phyloP scores from a whole-genome alignment of 495 filamentous ascomycete species.

The Pyrenula massariospora region DNA sequence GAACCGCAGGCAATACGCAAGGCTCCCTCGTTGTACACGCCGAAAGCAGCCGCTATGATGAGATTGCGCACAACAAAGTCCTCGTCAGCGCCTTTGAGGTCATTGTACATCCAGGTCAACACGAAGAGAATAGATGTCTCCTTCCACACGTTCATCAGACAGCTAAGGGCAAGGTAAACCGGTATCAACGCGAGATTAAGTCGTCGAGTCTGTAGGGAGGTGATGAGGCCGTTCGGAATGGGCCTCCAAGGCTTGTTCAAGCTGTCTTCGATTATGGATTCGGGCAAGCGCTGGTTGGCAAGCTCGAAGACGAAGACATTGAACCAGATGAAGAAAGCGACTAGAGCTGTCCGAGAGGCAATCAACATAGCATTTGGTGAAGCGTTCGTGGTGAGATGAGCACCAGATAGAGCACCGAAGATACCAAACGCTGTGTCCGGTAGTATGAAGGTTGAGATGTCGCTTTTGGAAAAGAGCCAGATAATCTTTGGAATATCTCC shows the following conservation, averaged over 20 bases:
- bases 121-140: constrained; percentile 22
- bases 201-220: constrained; percentile 18
- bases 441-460: constrained; percentile 26
- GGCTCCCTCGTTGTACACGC: constrained; percentile 20
- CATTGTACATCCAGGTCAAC: constrained; percentile 42
- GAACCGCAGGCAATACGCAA: constrained; percentile 7
- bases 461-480: constrained; percentile 25
- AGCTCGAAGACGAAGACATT: constrained; percentile 31
- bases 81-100: constrained; percentile 34
- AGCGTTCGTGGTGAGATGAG: constrained; percentile 9
- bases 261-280: constrained; percentile 35
- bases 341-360: too few relatives aligned
- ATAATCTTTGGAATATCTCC: too few relatives aligned
- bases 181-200: constrained; percentile 24
- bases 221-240: constrained; percentile 29
- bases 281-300: constrained; percentile 34
- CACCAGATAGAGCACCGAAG: constrained; percentile 8
- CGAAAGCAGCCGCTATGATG: constrained; percentile 30
- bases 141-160: constrained; percentile 19
- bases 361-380: too few relatives aligned
- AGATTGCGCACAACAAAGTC: constrained; percentile 23
- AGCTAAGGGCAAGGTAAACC: constrained; percentile 16
- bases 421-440: constrained; percentile 25
- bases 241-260: constrained; percentile 51
- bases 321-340: constrained; percentile 12